Evolutionary conservation across 2,329 filamentous ascomycete species (phyloP), one percentile per base, ranked within the genome.

Genomic region (Sphaceloma murrayae): DNA sequence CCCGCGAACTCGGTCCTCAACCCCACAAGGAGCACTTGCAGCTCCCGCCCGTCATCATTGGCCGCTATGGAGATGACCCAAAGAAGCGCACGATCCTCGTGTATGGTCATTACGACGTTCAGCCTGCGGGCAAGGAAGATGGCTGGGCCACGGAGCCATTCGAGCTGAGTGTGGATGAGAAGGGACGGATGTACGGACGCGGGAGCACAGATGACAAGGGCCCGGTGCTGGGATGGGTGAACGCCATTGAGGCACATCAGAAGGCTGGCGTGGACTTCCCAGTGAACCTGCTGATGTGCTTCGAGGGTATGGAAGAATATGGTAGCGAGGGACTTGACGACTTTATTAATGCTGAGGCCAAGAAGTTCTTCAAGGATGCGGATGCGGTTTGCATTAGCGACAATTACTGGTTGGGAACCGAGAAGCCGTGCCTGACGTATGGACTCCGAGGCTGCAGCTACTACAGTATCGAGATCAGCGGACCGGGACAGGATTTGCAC

Each of bases 281-380:
- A 6, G 91, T 98, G 59, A 98, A 98, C 69, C 74, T 98, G 53
- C 77, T 98, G 52, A 96, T 95, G 85, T 98, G 91, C 73, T 96
- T 98, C 56, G 91, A 98, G 73, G 91, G 91, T 38, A 98, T 98
- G 91, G 91, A 98, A 69, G 91, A 98, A 70, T 94, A 94, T 62
- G 91, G 91, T 40, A 95, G 88, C 0, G 89, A 96, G 62, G 91
- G 91, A 27, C 74, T 98, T 45, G 91, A 98, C 59, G 89, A 94
- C 55, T 83, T 96, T 53, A 95, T 98, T 66, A 74, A 83, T 54
- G 80, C 77, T 34, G 91, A 98, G 68, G 87, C 83, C 53, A 86
- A 93, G 69, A 83, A 85, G 57, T 96, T 81, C 73, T 98, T 98
- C 70, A 86, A 86, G 58, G 89, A 95, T 57, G 80, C 87, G 26